These are phyloP conservation scores for Trametopsis cervina DNA, from an alignment of 768 basidiomycete species.

Conservation along the genomic window DNA sequence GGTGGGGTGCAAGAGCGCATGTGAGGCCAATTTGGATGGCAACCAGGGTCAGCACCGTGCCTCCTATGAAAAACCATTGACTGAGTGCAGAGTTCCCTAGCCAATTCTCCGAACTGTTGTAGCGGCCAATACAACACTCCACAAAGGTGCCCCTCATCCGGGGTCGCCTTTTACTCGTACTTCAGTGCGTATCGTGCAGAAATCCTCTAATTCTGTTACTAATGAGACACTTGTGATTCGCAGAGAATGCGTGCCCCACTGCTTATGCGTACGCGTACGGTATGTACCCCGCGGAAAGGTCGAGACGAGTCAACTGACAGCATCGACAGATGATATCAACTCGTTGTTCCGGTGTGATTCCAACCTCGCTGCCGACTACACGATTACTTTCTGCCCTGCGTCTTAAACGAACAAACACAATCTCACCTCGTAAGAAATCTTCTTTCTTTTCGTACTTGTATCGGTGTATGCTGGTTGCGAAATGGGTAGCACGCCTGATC, in stretches of 20 bases:
- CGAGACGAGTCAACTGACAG: background rate
- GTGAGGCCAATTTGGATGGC: conserved; percentile 21
- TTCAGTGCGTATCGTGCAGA: conserved; percentile 17
- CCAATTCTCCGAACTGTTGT: conserved; percentile 25
- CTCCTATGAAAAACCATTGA: background rate
- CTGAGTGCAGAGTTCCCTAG: background rate
- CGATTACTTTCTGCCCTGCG: conserved; percentile 10
- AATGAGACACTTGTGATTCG: background rate
- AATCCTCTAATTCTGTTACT: background rate
- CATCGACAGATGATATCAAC: background rate
- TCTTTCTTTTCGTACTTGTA: no score
- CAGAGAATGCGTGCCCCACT: conserved; percentile 20
- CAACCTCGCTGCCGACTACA: conserved; percentile 6
- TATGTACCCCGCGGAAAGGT: conserved; percentile 2
- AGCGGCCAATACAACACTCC: conserved; percentile 24
- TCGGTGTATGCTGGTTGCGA: no score
- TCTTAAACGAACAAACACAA: no score
- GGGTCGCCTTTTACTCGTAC: conserved; percentile 22
- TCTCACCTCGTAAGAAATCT: no score
- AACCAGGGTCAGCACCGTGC: conserved; percentile 14
- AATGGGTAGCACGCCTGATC: no score
- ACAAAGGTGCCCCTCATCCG: conserved; percentile 25
- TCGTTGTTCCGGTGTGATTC: conserved; percentile 6
- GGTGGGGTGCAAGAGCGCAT: conserved; percentile 26
- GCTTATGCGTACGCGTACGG: conserved; percentile 20